A percentile compares a stretch with the other conserved stretches of the same genome.
Conservation (phyloP, 2,329 filamentous ascomycete genomes). For the Sordariomycetes sp. region DNA sequence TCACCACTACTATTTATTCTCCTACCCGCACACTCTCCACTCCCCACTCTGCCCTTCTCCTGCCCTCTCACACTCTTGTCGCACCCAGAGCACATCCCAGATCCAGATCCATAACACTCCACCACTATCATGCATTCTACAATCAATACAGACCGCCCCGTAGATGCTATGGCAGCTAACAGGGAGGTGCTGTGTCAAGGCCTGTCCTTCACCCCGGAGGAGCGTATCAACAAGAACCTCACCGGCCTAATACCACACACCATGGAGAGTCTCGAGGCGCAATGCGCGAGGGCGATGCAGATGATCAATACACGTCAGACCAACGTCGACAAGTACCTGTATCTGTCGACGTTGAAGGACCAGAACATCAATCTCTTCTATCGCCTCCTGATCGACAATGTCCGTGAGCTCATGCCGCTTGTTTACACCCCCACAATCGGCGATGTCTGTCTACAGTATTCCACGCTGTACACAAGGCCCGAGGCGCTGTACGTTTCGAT, state of each 20-base stretch:
- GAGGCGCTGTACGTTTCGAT: conserved; percentile 95
- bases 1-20: not conserved
- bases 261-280: conserved; percentile 45
- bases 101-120: not conserved
- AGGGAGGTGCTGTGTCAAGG: conserved; percentile 23
- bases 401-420: conserved; percentile 66
- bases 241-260: conserved; percentile 53
- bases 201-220: conserved; percentile 50
- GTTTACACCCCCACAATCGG: conserved; percentile 88
- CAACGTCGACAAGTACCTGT: conserved; percentile 70
- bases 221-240: conserved; percentile 50
- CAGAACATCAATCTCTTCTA: conserved; percentile 75
- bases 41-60: conserved; percentile 5
- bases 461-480: conserved; percentile 85
- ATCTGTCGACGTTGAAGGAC: conserved; percentile 62
- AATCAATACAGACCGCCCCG: not conserved
- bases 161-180: conserved; percentile 2
- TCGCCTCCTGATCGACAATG: conserved; percentile 64
- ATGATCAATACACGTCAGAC: conserved; percentile 60
- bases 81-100: too few species aligned
- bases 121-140: conserved; percentile 1
- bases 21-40: not conserved
- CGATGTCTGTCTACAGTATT: conserved; percentile 93
- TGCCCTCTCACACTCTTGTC: not conserved
- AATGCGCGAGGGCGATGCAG: conserved; percentile 55